These are phyloP conservation scores for Ophiostoma novo-ulmi DNA, from an alignment of 2,329 filamentous ascomycete species.

Conservation along the genomic window DNA sequence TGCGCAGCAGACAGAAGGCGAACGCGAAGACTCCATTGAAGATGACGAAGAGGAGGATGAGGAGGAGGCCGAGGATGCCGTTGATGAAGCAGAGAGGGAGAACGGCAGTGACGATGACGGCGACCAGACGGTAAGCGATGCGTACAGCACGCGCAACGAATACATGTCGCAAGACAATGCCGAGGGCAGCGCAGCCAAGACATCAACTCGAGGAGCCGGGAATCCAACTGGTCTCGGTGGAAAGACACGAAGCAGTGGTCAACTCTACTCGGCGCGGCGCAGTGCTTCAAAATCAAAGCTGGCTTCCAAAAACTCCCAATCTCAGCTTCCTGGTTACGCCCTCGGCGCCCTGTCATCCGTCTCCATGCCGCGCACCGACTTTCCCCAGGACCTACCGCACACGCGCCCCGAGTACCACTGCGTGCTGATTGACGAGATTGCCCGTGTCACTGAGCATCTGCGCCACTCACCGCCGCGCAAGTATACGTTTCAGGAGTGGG, in stretches of 20 bases:
- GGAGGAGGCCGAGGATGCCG: slow-evolving; percentile 30
- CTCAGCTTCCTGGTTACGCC: not conserved
- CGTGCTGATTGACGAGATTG: slow-evolving; percentile 68
- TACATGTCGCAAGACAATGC: not conserved
- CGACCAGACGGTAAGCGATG: not conserved
- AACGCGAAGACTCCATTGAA: slow-evolving; percentile 27
- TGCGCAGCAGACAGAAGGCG: slow-evolving; percentile 30
- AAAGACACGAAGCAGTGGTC: not conserved
- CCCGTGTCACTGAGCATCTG: slow-evolving; percentile 59
- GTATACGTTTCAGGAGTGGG: slow-evolving; percentile 83
- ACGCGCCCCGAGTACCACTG: slow-evolving; percentile 51
- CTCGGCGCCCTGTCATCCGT: slow-evolving; percentile 21
- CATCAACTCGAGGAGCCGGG: not conserved
- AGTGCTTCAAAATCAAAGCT: not conserved
- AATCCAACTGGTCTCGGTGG: not conserved
- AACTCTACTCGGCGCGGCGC: not conserved
- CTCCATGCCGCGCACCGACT: slow-evolving; percentile 35
- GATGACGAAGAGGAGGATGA: slow-evolving; percentile 30
- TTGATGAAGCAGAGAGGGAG: slow-evolving; percentile 28
- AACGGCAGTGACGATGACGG: slow-evolving; percentile 16
- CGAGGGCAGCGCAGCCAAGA: not conserved
- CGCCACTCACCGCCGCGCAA: slow-evolving; percentile 52
- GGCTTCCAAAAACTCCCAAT: not conserved
- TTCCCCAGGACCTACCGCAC: slow-evolving; percentile 37
- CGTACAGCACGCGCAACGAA: not conserved